phyloP scores from a whole-genome alignment of 2,329 filamentous ascomycete genomes.

The Coniochaeta pulveracea region DNA sequence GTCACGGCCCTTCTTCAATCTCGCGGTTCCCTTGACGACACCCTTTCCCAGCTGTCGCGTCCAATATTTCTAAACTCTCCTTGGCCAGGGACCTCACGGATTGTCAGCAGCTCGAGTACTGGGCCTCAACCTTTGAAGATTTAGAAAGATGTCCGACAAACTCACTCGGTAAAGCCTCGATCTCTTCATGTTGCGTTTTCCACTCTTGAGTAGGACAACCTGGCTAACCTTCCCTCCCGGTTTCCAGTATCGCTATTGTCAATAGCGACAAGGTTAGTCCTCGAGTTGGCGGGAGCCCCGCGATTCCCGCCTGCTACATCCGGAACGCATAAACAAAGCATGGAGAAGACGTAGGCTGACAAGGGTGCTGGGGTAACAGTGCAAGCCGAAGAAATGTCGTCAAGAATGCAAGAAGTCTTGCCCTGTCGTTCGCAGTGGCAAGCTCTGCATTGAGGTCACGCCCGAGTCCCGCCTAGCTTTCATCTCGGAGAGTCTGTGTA shows the following conservation, averaged over 20 bases:
- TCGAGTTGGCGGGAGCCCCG: conserved; percentile 17
- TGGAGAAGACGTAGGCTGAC: conserved; percentile 8
- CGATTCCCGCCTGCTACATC: conserved; percentile 29
- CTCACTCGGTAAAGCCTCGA: conserved; percentile 69
- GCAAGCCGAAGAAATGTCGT: conserved; percentile 95
- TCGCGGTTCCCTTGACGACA: too few species aligned
- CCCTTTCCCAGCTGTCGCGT: too few species aligned
- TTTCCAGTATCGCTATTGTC: conserved; percentile 90
- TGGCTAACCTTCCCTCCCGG: conserved; percentile 14
- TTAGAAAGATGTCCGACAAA: conserved; percentile 67
- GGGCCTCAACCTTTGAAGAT: not conserved
- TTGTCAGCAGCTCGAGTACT: too few species aligned
- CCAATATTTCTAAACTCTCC: too few species aligned
- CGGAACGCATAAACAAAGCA: too few species aligned
- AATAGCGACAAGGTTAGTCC: conserved; percentile 83
- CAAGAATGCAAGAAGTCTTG: conserved; percentile 99
- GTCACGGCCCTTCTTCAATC: too few species aligned
- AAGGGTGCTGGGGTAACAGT: conserved; percentile 40
- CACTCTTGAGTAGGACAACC: not conserved
- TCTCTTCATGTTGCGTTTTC: not conserved
- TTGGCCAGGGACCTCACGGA: too few species aligned
- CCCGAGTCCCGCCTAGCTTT: conserved; percentile 89
- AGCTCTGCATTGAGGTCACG: conserved; percentile 74
- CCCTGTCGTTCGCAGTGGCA: conserved; percentile 92
- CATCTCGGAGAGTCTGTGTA: conserved; percentile 92